These are phyloP conservation scores for Euphorbia schlechtendalii DNA, from an alignment of 441 rosid species.

Conservation along the genomic window DNA sequence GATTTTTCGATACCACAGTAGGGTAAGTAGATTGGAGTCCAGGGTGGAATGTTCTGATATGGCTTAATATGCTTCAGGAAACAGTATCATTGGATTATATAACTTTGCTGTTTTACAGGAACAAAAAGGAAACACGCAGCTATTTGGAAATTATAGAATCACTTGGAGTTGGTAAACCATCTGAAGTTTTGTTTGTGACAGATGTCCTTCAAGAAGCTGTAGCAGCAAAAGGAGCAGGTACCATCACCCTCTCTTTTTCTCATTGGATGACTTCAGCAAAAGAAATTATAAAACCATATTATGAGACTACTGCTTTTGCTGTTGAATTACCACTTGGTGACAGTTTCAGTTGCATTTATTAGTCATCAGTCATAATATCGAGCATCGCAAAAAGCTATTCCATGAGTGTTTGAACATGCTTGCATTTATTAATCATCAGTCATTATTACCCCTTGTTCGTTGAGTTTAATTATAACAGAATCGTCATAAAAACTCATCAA, in stretches of 20 bases:
- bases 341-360: neutral
- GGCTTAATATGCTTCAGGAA: neutral
- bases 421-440: too few species aligned
- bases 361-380: neutral
- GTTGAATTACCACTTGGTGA: neutral
- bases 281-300: neutral
- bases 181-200: conserved; percentile 70
- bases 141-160: conserved; percentile 66
- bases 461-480: neutral
- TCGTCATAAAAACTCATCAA: too few species aligned
- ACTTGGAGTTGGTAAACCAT: conserved; percentile 73
- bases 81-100: neutral
- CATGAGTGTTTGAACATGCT: neutral
- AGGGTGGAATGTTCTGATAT: neutral
- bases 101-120: conserved; percentile 37
- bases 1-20: conserved; percentile 77
- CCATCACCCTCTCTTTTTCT: neutral
- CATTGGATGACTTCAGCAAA: neutral
- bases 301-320: too few species aligned
- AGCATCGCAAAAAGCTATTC: neutral
- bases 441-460: too few species aligned
- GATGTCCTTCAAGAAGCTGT: conserved; percentile 85
- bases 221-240: conserved; percentile 90
- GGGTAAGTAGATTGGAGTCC: conserved; percentile 41
- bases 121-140: conserved; percentile 69